Base-by-base conservation (phyloP, 768 basidiomycete species). In the Xerocomus potaroensis region DNA sequence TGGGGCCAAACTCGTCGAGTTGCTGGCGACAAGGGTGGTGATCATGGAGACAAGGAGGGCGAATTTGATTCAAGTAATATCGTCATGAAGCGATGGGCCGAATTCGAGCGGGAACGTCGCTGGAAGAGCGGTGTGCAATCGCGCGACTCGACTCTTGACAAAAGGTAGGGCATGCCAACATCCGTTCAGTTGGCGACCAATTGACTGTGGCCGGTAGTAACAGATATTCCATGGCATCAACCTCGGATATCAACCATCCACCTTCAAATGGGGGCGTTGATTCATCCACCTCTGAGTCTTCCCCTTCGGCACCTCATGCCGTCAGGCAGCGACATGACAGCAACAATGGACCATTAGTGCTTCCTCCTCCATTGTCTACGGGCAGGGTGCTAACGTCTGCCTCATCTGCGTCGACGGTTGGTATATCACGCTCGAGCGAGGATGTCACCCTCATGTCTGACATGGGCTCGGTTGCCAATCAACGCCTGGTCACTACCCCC, bases 1-100 rank as follows among this genome's bases (percentile, higher is more conserved):
- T 93, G 92, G 91, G 96, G 96, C 69, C 86, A 93, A 70, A 98
- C 96, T 29, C 78, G 96, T 51, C 84, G 81, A 69, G 69, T 86
- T 51, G 75, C 79, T 24, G 92, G 92, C 8, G 87, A 86, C 59
- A 81, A 78, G 57, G 80, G 75, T 34, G 77, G 69, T 30, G 77
- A 77, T 47, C 88, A 91, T 57, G 89, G 87, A 10, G 94, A 92
- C 63, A 99, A 98, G 72, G 91, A 95, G 51, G 96, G 96, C 64
- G 89, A 89, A 63, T 99, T 99, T 59, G 95, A 99, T 70, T 95
- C 93, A 23, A 79, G 83, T 36, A 84, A 94, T 68, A 98, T 99
- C 57, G 87, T 95, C 29, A 97, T 98, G 96, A 98, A 98, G 75
- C 81, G 91, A 32, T 99, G 95, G 95, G 92, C 83, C 15, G 96